Evolutionary conservation across 148 eudicot genomes (phyloP), one percentile per base, ranked within the genome.

Genomic region (Fagopyrum tataricum): DNA sequence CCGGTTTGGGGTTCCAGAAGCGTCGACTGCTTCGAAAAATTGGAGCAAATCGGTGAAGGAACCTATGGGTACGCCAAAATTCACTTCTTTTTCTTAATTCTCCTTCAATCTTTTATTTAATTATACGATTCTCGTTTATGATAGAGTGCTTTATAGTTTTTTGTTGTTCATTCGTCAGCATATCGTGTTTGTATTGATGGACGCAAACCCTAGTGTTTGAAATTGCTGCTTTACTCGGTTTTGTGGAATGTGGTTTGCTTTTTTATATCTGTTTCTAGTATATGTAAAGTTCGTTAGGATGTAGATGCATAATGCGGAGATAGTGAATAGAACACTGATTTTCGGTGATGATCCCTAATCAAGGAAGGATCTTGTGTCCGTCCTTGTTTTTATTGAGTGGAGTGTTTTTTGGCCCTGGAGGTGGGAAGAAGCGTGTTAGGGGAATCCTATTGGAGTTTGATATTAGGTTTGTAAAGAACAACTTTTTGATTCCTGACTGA

Each of bases 21-120:
- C 55, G 90, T 92, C 71, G 93, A 92, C 75, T 92, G 97, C 78
- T 92, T 90, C 80, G 87, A 88, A 79, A 92, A 90, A 77, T 73
- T 90, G 72, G 93, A 90, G 75, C 98, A 87, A 76, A 90, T 92
- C 77, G 98, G 98, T 48, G 91, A 90, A 85, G 98, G 98, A 67
- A 90, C 98, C 68, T 92, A 90, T 41, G 96, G 96, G 98, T 91
- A 47, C 44, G 69, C 69, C 8, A 1, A 56, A 56, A 6, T 56
- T 18, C 26, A 56, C 62, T 56, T 21, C 23, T 6, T 55, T 55
- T 18, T n/a, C 11, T 55, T 6, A 20, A 55, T 20, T 55, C 49
- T 13, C 13, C 49, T 46, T 8, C 49, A 1, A 13, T 2, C 49
- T 18, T 14, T 31, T 13, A 10, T 31, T 21, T 13, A 12, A 2